Evolutionary conservation across 345 rosid genomes (phyloP).

Genomic region (Limnanthes douglasii): DNA sequence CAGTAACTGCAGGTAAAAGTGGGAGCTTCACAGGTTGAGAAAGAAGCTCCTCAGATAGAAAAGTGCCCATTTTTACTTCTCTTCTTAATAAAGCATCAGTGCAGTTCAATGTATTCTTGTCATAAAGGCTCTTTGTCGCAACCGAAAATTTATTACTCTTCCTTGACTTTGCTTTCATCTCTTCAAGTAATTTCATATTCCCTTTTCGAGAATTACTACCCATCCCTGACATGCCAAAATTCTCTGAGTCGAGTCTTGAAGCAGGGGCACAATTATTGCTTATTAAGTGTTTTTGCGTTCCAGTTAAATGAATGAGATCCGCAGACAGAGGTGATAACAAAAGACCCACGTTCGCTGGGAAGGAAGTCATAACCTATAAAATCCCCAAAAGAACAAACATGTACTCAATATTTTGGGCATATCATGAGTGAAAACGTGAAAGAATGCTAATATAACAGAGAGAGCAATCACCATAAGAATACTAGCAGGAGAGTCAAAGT

Average conservation of each 20-base stretch:
- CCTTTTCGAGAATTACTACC: slow-evolving; percentile 25
- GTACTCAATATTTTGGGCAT: slow-evolving; percentile 8
- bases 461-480: slow-evolving; percentile 47
- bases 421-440: slow-evolving; percentile 3
- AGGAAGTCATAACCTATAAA: slow-evolving; percentile 71
- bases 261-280: slow-evolving; percentile 17
- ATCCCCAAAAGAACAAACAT: slow-evolving; percentile 7
- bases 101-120: slow-evolving; percentile 14
- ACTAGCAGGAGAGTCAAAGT: slow-evolving; percentile 42
- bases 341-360: slow-evolving; percentile 32
- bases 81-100: slow-evolving; percentile 13
- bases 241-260: slow-evolving; percentile 13
- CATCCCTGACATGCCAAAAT: slow-evolving; percentile 12
- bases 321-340: slow-evolving; percentile 79
- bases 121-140: slow-evolving; percentile 18
- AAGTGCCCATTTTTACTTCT: slow-evolving; percentile 25
- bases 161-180: slow-evolving; percentile 25
- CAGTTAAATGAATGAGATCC: slow-evolving; percentile 32
- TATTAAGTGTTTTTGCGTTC: slow-evolving; percentile 22
- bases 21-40: slow-evolving; percentile 57
- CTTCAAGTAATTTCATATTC: slow-evolving; percentile 20
- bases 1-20: slow-evolving; percentile 20
- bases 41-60: slow-evolving; percentile 57
- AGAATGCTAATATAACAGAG: slow-evolving; percentile 9
- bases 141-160: slow-evolving; percentile 25